phyloP scores from a whole-genome alignment of 1,284 basidiomycete species.

The Malassezia brasiliensis region DNA sequence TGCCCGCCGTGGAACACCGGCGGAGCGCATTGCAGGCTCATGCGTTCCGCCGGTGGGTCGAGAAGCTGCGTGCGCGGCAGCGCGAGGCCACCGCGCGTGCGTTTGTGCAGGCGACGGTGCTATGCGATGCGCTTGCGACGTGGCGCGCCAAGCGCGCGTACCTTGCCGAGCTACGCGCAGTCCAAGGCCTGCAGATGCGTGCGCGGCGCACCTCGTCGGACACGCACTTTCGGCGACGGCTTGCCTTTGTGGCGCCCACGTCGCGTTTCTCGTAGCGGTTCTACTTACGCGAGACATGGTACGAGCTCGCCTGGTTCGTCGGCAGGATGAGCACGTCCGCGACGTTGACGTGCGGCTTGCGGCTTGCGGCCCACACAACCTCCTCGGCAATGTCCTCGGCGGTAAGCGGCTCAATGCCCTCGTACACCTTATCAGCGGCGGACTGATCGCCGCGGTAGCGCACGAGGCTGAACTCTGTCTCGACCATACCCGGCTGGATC shows the following conservation, averaged over 20 bases:
- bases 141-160: conserved; percentile 5
- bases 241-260: not conserved
- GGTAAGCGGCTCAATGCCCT: conserved; percentile 38
- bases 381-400: conserved; percentile 63
- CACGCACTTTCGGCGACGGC: not conserved
- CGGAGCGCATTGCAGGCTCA: not conserved
- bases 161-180: not conserved
- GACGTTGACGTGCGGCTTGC: conserved; percentile 50
- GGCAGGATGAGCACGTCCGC: conserved; percentile 41
- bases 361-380: conserved; percentile 86
- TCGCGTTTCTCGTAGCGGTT: not conserved
- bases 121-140: not conserved
- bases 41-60: conserved; percentile 2
- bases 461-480: conserved; percentile 53
- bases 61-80: not conserved
- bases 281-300: conserved; percentile 21
- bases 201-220: not conserved
- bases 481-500: conserved; percentile 64
- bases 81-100: not conserved
- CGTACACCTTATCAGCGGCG: conserved; percentile 38
- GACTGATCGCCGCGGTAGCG: conserved; percentile 31
- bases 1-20: not conserved
- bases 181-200: not conserved
- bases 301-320: conserved; percentile 40
- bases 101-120: not conserved